Evolutionary conservation across 2,329 filamentous ascomycete species (phyloP), one percentile per base, ranked within the genome.

Genomic region (Pseudocercospora fuligena): DNA sequence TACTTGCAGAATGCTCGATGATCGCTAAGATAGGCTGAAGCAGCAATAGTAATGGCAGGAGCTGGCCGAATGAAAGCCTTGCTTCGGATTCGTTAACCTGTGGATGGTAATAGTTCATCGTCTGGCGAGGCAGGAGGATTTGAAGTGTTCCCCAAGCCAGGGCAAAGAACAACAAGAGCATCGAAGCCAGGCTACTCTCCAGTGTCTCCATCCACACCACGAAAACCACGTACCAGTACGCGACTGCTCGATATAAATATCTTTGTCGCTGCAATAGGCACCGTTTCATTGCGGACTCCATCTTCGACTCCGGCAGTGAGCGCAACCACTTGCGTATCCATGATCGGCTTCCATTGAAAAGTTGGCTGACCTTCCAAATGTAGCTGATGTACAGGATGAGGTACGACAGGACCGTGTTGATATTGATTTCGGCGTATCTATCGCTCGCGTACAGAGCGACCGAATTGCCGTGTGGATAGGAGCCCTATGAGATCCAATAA

Each of bases 341-440:
- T 12, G 12, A 27, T 14, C 11, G 23, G 29, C 56, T 60, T 19
- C 31, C 16, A 12, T 40, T 47, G 27, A 66, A 67, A 0, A 66
- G 67, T 25, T 69, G 67, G 16, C 27, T 19, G n/a, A 69, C 29
- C 23, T 64, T 67, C 67, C 67, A 69, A 14, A 58, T 14, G 25
- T 69, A 69, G 2, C 56, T 51, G 4, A n/a, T 36, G 25, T 63
- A 33, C 19, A 59, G 54, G 2, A 69, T 21, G n/a, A 36, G 11
- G 25, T 46, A 56, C 7, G 51, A n/a, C 53, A 58, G 25, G 16
- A 29, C 23, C n/a, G 36, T 16, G 9, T 31, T n/a, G 53, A 27
- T 11, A 19, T 33, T 58, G 21, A 47, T n/a, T 8, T 11, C 53
- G 9, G 25, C 25, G 5, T 46, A 9, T 8, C 16, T 49, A 49